Evolutionary conservation across 2,329 filamentous ascomycete species (phyloP).

Genomic region (Calonectria hongkongensis): DNA sequence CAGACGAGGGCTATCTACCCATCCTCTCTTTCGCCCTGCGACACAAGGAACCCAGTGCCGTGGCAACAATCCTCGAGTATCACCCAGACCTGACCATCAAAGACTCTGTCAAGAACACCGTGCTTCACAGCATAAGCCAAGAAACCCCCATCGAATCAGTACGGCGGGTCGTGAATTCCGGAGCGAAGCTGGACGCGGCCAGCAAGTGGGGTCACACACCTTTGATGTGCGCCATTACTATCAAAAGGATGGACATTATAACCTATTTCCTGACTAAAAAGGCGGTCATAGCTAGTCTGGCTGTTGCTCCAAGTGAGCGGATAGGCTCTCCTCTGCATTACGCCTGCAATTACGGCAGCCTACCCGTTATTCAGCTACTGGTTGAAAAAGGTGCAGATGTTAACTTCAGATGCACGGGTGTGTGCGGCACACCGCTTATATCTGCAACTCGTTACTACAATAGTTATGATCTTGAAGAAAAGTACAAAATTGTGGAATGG

Average conservation of each 20-base stretch:
- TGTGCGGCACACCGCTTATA: constrained; percentile 25
- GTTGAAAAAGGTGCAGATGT: constrained; percentile 18
- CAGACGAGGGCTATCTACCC: neutral
- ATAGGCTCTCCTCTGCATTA: constrained; percentile 17
- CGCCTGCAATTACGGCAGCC: neutral
- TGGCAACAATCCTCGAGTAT: constrained; percentile 34
- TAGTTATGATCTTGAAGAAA: neutral
- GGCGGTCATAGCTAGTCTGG: neutral
- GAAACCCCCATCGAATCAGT: neutral
- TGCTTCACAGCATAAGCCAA: constrained; percentile 22
- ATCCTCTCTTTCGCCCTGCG: constrained; percentile 9
- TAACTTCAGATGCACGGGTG: neutral
- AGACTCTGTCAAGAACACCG: constrained; percentile 9
- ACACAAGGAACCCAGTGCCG: neutral
- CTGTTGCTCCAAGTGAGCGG: neutral
- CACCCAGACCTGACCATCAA: constrained; percentile 15
- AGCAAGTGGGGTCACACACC: neutral
- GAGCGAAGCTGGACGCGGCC: constrained; percentile 19
- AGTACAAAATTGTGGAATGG: neutral
- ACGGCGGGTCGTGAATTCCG: constrained; percentile 33
- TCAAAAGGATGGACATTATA: constrained; percentile 5
- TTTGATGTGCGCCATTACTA: neutral
- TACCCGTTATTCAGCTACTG: constrained; percentile 14
- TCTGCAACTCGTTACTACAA: neutral
- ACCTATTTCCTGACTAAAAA: constrained; percentile 37